Evolutionary conservation across 768 basidiomycete species (phyloP).

Genomic region (Mrakia blollopis): DNA sequence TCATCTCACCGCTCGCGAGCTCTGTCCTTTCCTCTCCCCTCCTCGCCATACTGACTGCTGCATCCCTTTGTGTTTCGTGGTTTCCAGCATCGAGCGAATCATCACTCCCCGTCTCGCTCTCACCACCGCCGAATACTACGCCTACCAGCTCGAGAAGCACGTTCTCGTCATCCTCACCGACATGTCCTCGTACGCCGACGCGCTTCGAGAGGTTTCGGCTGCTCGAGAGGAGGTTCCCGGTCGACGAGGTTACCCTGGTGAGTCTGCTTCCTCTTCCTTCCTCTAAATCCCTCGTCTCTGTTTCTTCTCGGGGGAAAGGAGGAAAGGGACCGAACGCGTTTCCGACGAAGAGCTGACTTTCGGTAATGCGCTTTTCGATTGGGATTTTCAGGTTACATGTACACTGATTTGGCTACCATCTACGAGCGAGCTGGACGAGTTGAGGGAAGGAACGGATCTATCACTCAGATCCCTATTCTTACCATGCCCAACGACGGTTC

Average conservation of each 20-base stretch:
- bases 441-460: constrained; percentile 93
- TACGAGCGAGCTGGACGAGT: constrained; percentile 99
- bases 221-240: constrained; percentile 99
- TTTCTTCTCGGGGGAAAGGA: too few relatives aligned
- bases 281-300: too few relatives aligned
- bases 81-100: constrained; percentile 79
- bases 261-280: neutral
- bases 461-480: constrained; percentile 98
- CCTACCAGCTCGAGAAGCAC: constrained; percentile 99
- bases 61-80: neutral
- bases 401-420: constrained; percentile 97
- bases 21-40: neutral
- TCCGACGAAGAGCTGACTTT: neutral
- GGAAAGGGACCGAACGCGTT: too few relatives aligned
- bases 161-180: constrained; percentile 98
- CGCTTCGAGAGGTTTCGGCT: constrained; percentile 94
- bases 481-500: constrained; percentile 99
- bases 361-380: neutral
- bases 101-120: constrained; percentile 97
- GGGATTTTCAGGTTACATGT: constrained; percentile 60
- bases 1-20: too few relatives aligned
- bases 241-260: constrained; percentile 83
- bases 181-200: constrained; percentile 98
- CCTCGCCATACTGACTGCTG: neutral
- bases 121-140: constrained; percentile 98